Base-by-base conservation (phyloP, 225 moss, liverwort and hornwort species). In the Pseudoscleropodium purum region DNA sequence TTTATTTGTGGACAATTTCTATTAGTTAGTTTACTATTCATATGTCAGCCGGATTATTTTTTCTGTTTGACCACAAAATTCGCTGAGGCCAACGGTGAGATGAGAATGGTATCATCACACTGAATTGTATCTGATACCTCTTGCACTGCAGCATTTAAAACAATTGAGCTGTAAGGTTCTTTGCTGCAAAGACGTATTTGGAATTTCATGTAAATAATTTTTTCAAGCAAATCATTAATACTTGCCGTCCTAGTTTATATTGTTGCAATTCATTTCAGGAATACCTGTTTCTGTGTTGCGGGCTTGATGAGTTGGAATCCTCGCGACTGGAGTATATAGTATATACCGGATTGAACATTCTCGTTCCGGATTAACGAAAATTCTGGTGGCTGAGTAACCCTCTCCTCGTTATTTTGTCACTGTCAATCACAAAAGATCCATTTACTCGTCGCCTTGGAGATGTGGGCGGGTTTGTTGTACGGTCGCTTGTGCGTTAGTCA, bases 391-490 rank as follows among this genome's bases (percentile, higher is more conserved):
- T 82, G 70, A 87, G 45, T 54, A 52, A 67, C 37, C 41, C 75
- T 75, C 76, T 87, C 57, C 63, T 62, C 37, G 85, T 82, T 81
- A 51, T 87, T 75, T 43, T 80, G 69, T 82, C 85, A 57, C 69
- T 75, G 10, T 13, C 81, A 85, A 81, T 85, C 82, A 82, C 84
- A 75, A 74, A 61, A 86, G 60, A 84, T 52, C 52, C 45, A 31
- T 75, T 78, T 83, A 73, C 86, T 43, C 27, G 68, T 67, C 39
- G 47, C 81, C 81, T 84, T 87, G 68, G 74, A 89, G 84, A 87
- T 89, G 69, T 77, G 89, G 79, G 87, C 66, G 75, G 89, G 81
- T 89, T 92, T 92, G 75, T 81, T 89, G 86, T 86, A 86, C 84
- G 37, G 51, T 61, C 45, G 72, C 74, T 90, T 47, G 73, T 88